These are phyloP conservation scores for Heterobasidion occidentale DNA, from an alignment of 1,284 basidiomycete genomes.

Conservation along the genomic window DNA sequence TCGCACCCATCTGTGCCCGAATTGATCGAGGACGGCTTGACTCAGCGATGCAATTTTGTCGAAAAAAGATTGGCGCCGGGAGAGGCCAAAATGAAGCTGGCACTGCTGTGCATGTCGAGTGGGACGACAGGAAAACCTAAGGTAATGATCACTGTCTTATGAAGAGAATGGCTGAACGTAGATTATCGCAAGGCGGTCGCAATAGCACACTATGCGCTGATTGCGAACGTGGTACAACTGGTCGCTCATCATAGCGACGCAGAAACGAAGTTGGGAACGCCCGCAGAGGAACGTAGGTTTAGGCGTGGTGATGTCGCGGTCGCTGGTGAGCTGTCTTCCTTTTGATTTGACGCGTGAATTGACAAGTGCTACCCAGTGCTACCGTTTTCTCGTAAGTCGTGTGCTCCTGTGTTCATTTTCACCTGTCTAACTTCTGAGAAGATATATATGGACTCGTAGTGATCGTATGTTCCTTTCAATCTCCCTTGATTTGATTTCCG, in stretches of 20 bases:
- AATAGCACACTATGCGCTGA: conserved; percentile 60
- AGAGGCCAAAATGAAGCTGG: conserved; percentile 61
- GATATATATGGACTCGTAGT: conserved; percentile 69
- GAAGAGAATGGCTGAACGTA: no score
- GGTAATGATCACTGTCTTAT: conserved; percentile 23
- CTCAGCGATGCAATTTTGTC: conserved; percentile 31
- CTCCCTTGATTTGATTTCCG: conserved; percentile 6
- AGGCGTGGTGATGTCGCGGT: conserved; percentile 49
- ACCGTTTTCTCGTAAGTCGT: conserved; percentile 27
- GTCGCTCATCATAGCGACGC: conserved; percentile 41
- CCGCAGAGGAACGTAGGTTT: conserved; percentile 24
- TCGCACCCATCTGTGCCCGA: conserved; percentile 35
- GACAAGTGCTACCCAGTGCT: conserved; percentile 14
- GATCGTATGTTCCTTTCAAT: conserved; percentile 29
- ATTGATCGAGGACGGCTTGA: conserved; percentile 47
- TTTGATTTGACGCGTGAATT: conserved; percentile 1
- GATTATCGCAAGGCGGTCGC: conserved; percentile 44
- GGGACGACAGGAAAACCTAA: conserved; percentile 83
- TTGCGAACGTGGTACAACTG: conserved; percentile 56
- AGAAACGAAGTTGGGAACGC: conserved; percentile 30
- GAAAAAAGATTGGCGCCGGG: conserved; percentile 47
- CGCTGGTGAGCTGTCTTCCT: conserved; percentile 25
- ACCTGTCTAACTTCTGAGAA: conserved; percentile 18
- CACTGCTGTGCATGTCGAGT: conserved; percentile 72
- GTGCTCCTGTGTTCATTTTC: background rate